A percentile compares a stretch with the other conserved stretches of the same genome.
Conservation (phyloP, 306 rosid genomes). For the Mimosa pudica region DNA sequence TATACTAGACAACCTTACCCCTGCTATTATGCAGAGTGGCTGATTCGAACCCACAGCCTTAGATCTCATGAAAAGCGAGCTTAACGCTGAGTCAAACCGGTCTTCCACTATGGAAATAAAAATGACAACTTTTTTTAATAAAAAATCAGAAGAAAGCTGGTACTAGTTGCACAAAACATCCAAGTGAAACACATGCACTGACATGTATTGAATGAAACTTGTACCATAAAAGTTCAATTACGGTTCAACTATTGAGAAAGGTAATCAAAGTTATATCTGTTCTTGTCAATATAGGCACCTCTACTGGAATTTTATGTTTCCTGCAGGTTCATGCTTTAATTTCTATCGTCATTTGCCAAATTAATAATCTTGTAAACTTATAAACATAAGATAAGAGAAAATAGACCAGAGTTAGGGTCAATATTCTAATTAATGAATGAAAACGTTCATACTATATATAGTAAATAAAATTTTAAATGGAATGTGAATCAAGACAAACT, state of each 20-base stretch:
- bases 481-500: conserved; percentile 11
- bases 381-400: neutral
- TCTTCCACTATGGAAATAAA: neutral
- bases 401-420: conserved; percentile 7
- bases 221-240: neutral
- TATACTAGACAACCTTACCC: too few relatives aligned
- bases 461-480: conserved; percentile 2
- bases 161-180: neutral
- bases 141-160: neutral
- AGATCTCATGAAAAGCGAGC: too few relatives aligned
- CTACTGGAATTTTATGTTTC: neutral
- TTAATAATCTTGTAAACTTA: conserved; percentile 11
- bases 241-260: neutral
- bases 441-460: conserved; percentile 1
- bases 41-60: too few relatives aligned
- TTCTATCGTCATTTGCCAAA: conserved; percentile 7
- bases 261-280: neutral
- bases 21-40: too few relatives aligned
- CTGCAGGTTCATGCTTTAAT: conserved; percentile 18
- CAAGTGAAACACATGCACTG: neutral
- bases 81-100: too few relatives aligned
- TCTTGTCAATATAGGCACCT: neutral
- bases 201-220: conserved; percentile 4
- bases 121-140: neutral
- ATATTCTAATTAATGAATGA: conserved; percentile 15